phyloP scores from a whole-genome alignment of 352 stramenopile species.

The Phytophthora sp. region DNA sequence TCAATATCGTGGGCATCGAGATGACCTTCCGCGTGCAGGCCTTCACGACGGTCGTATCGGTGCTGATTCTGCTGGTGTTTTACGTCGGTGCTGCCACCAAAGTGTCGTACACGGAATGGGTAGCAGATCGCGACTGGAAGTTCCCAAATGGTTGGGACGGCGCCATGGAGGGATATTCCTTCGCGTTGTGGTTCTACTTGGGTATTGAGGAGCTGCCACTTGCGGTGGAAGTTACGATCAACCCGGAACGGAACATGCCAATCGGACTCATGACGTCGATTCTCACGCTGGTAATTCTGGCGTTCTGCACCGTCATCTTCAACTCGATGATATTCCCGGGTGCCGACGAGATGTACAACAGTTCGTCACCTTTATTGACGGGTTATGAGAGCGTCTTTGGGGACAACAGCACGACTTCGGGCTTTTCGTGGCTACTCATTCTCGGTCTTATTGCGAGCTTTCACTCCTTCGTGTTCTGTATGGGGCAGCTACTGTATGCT shows the following conservation, averaged over 20 bases:
- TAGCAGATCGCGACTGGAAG: constrained; percentile 50
- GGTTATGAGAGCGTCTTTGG: constrained; percentile 76
- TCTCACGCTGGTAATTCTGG: constrained; percentile 49
- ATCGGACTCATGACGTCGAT: constrained; percentile 66
- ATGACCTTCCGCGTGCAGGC: constrained; percentile 74
- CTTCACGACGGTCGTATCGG: constrained; percentile 57
- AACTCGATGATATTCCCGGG: constrained; percentile 72
- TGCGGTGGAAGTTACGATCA: constrained; percentile 69
- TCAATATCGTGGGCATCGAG: constrained; percentile 68
- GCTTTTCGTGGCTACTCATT: constrained; percentile 74
- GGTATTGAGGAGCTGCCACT: constrained; percentile 74
- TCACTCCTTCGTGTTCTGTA: constrained; percentile 84
- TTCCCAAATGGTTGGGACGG: constrained; percentile 56
- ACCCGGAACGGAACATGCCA: constrained; percentile 67
- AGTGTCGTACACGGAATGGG: constrained; percentile 64
- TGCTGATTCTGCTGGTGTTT: constrained; percentile 68
- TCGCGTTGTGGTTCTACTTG: constrained; percentile 76
- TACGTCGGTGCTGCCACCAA: constrained; percentile 65
- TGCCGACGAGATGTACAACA: constrained; percentile 47
- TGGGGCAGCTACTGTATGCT: constrained; percentile 68
- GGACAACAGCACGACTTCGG: constrained; percentile 68
- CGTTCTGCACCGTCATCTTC: constrained; percentile 68
- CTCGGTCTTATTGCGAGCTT: constrained; percentile 70
- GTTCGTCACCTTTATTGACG: constrained; percentile 55
- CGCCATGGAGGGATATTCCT: constrained; percentile 62